Conservation (phyloP, 2,329 filamentous ascomycete species). For the Rutstroemia sp. region DNA sequence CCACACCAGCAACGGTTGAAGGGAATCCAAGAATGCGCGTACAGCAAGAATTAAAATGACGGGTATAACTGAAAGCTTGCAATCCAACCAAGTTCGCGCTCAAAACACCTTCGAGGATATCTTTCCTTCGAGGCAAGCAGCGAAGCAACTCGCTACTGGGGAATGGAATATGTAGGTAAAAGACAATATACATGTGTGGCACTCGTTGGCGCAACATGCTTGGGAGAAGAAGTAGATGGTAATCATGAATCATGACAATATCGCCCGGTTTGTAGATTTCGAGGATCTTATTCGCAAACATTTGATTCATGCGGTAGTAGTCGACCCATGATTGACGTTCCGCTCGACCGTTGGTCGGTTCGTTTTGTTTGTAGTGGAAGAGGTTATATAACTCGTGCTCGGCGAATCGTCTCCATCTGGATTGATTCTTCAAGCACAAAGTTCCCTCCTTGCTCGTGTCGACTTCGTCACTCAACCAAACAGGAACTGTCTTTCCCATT, state of each 20-base stretch:
- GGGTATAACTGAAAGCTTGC: conserved; percentile 90
- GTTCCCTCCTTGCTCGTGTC: conserved; percentile 56
- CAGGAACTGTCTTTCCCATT: conserved; percentile 72
- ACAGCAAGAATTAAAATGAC: conserved; percentile 91
- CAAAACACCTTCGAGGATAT: conserved; percentile 81
- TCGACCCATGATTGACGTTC: conserved; percentile 84
- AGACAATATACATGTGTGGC: conserved; percentile 86
- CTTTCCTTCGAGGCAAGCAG: conserved; percentile 80
- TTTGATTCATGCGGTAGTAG: conserved; percentile 87
- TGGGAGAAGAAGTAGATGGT: conserved; percentile 84
- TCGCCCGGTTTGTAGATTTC: conserved; percentile 89
- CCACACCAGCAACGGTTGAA: conserved; percentile 75
- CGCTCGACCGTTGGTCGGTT: conserved; percentile 75
- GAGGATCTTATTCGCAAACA: conserved; percentile 83
- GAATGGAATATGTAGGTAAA: conserved; percentile 91
- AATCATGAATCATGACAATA: conserved; percentile 88
- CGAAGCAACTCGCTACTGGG: conserved; percentile 93
- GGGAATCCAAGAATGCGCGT: conserved; percentile 86
- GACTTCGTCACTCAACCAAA: conserved; percentile 78
- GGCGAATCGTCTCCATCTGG: conserved; percentile 81
- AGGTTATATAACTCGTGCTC: conserved; percentile 88
- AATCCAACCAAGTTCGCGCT: conserved; percentile 92
- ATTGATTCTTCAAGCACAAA: conserved; percentile 71
- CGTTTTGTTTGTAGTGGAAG: conserved; percentile 94
- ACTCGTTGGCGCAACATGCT: conserved; percentile 79